A percentile compares a stretch with the other conserved stretches of the same genome.
Conservation (phyloP, 352 stramenopile genomes). For the Globisporangium uncinulatum region DNA sequence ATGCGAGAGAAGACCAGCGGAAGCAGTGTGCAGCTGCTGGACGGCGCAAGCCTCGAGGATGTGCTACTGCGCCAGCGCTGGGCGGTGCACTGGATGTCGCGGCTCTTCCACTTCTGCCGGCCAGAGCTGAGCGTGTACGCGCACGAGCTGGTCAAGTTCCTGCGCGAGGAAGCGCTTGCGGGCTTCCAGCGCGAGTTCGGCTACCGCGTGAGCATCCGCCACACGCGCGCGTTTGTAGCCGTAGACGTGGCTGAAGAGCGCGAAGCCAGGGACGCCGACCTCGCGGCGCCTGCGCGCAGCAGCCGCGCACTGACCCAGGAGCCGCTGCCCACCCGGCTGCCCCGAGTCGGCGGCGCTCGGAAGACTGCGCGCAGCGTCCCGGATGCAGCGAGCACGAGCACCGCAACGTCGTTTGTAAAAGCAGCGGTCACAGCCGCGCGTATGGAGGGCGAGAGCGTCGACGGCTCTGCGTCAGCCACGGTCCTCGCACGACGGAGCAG, state of each 20-base stretch:
- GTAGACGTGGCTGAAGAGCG: slow-evolving; percentile 56
- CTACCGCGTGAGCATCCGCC: slow-evolving; percentile 61
- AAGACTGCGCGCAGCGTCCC: background rate
- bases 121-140: slow-evolving; percentile 46
- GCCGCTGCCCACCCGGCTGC: background rate
- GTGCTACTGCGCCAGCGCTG: slow-evolving; percentile 48
- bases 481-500: slow-evolving; percentile 11
- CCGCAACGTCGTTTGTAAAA: background rate
- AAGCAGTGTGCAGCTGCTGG: slow-evolving; percentile 4
- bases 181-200: slow-evolving; percentile 46
- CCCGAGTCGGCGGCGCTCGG: background rate
- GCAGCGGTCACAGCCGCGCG: background rate
- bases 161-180: slow-evolving; percentile 41
- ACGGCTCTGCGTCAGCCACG: background rate
- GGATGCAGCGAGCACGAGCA: background rate
- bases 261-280: slow-evolving; percentile 10
- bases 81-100: slow-evolving; percentile 57
- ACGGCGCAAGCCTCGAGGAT: slow-evolving; percentile 34
- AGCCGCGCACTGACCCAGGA: background rate
- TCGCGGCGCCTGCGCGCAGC: background rate
- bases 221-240: slow-evolving; percentile 38
- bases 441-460: slow-evolving; percentile 3
- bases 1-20: background rate
- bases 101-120: slow-evolving; percentile 51
- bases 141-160: slow-evolving; percentile 58